These are phyloP conservation scores for Kazachstania kunashirensis DNA, from an alignment of 805 yeast genomes.

Conservation along the genomic window DNA sequence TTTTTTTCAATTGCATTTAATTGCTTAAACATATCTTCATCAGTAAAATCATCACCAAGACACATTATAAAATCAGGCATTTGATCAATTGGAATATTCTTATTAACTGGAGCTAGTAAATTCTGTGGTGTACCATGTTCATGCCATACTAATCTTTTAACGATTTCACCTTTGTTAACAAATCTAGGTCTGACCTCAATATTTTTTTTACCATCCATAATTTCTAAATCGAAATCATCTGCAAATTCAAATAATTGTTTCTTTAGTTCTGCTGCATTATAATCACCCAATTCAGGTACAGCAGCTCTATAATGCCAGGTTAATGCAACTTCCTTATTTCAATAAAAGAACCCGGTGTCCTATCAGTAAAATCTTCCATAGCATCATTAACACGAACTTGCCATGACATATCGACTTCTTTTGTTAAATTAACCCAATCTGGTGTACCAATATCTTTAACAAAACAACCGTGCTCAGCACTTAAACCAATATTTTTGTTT, in stretches of 20 bases:
- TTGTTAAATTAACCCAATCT: conserved; percentile 80
- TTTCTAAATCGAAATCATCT: conserved; percentile 74
- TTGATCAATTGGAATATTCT: conserved; percentile 32
- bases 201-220: conserved; percentile 95
- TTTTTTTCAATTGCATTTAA: conserved; percentile 50
- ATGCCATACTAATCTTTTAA: conserved; percentile 59
- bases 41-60: conserved; percentile 92
- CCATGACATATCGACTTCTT: conserved; percentile 86
- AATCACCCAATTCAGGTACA: conserved; percentile 87
- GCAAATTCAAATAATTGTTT: conserved; percentile 52
- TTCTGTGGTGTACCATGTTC: conserved; percentile 50
- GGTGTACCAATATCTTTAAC: conserved; percentile 58
- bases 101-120: conserved; percentile 27
- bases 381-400: conserved; percentile 69
- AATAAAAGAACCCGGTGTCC: conserved; percentile 81
- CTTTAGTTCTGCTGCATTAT: conserved; percentile 69
- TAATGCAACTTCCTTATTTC: conserved; percentile 87
- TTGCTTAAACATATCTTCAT: conserved; percentile 92
- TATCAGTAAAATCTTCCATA: conserved; percentile 66
- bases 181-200: conserved; percentile 93
- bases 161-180: conserved; percentile 96
- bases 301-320: conserved; percentile 97
- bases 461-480: conserved; percentile 98
- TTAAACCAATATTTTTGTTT: conserved; percentile 57
- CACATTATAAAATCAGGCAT: conserved; percentile 82